Percentiles rank a stretch among this genome's conserved stretches.
Evolutionary conservation across 31 red algal genomes (phyloP).

Genomic region (Odonthalia washingtoniensis): DNA sequence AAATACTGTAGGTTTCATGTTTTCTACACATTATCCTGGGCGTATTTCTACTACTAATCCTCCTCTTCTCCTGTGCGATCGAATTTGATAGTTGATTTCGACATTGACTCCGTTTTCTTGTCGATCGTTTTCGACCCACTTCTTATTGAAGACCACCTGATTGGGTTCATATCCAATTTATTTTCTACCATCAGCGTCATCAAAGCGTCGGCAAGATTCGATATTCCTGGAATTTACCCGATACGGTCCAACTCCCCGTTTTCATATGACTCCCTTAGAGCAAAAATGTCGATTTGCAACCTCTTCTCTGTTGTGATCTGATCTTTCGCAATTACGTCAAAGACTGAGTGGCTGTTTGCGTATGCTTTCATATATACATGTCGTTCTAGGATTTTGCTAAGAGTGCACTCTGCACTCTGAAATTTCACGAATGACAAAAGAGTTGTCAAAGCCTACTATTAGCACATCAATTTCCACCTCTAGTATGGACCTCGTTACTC

Average conservation of each 20-base stretch:
- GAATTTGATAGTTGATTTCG: no score
- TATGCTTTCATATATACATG: not conserved
- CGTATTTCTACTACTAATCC: no score
- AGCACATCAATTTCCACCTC: constrained; percentile 21
- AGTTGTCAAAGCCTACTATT: constrained; percentile 41
- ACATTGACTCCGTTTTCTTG: no score
- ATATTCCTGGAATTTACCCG: not conserved
- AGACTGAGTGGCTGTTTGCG: constrained; percentile 5
- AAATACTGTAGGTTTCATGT: no score
- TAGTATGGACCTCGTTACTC: constrained; percentile 40
- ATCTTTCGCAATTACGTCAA: not conserved
- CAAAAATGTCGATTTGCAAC: not conserved
- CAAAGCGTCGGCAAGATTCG: no score
- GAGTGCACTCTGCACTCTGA: no score
- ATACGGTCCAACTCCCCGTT: not conserved
- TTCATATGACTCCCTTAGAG: not conserved
- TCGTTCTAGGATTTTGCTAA: constrained; percentile 8
- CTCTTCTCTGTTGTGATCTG: not conserved
- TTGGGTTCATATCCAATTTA: no score
- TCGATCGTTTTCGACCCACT: no score
- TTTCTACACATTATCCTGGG: no score
- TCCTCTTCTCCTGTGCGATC: no score
- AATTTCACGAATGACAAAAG: not conserved
- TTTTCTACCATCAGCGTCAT: no score
- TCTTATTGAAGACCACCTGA: no score